Base-by-base conservation (phyloP, 805 yeast genomes). In the Kodamaea lidongshanica region DNA sequence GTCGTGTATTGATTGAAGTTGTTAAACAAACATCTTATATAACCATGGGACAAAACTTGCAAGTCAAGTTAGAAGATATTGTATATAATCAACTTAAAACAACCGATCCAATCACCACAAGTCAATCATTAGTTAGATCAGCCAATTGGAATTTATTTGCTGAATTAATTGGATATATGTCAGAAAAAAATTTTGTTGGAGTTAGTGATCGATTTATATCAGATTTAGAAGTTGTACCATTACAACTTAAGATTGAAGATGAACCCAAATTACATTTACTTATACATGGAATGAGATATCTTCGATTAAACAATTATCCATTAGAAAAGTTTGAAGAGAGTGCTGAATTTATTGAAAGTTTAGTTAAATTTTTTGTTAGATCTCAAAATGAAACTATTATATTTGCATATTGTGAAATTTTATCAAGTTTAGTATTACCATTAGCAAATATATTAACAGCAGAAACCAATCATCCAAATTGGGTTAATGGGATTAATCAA, bases 121-220 rank as follows among this genome's bases (percentile, higher is more conserved):
- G 64, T 28, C 67, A 62, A 33, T 78, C 85, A 25, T 61, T 77
- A 14, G 84, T 89, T 3, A 72, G 95, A 34, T 78, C 92, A 6
- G 86, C 96, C 0, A 92, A 92, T 52, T 92, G 97, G 97, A 80
- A 83, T 46, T 67, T 88, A 19, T 79, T 92, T 54, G 94, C 97
- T 0, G 83, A 82, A 38, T 62, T 92, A 5, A 57, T 94, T 23
- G 98, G 98, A 1, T 79, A 77, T 40, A 87, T 94, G 94, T 84
- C 95, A 0, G 81, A 74, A 25, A 77, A 77, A 40, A 68, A 94
- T 30, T 87, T 92, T 42, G 52, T 85, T 8, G 79, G 87, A 33
- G 97, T 92, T 1, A 84, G 94, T 48, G 98, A 92, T 52, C 61
- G 95, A 34, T 92, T 92, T 48, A 82, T 92, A 31, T 94, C 94